A percentile compares a stretch with the other conserved stretches of the same genome.
phyloP scores from a whole-genome alignment of 805 yeast species.

The Metschnikowia cubensis region DNA sequence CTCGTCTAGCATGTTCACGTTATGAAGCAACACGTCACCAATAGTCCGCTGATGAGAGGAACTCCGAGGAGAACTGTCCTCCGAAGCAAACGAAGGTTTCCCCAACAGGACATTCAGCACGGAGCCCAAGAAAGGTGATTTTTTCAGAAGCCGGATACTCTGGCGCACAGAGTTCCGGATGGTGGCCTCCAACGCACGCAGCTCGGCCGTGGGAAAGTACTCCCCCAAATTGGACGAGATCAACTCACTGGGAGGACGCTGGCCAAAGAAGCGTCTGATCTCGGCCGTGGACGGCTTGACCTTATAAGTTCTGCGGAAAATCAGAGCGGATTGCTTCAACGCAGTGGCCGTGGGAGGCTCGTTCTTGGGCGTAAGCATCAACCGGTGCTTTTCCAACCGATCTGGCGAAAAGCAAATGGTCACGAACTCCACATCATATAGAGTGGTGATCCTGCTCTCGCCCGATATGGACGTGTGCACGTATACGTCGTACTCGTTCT shows the following conservation, averaged over 20 bases:
- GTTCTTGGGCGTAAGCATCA: conserved; percentile 60
- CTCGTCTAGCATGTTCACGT: conserved; percentile 53
- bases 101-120: conserved; percentile 14
- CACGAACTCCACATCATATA: conserved; percentile 77
- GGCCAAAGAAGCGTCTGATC: conserved; percentile 63
- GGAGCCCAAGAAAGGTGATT: conserved; percentile 23
- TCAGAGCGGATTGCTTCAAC: conserved; percentile 49
- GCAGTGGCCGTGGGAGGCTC: conserved; percentile 64
- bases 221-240: conserved; percentile 86
- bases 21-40: conserved; percentile 60
- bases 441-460: conserved; percentile 30
- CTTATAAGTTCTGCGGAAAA: conserved; percentile 24
- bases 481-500: conserved; percentile 57
- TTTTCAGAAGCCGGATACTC: conserved; percentile 57
- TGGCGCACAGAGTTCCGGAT: conserved; percentile 79
- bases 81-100: conserved; percentile 20
- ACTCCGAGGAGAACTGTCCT: conserved; percentile 8
- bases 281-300: conserved; percentile 18
- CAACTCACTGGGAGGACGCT: conserved; percentile 89
- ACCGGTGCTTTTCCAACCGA: conserved; percentile 63
- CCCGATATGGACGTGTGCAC: conserved; percentile 36
- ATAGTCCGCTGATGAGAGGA: conserved; percentile 41
- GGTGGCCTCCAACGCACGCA: conserved; percentile 69
- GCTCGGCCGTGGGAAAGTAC: conserved; percentile 83
- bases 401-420: conserved; percentile 77